Evolutionary conservation across 345 rosid genomes (phyloP), one percentile per base, ranked within the genome.

Genomic region (Boechera retrofracta): DNA sequence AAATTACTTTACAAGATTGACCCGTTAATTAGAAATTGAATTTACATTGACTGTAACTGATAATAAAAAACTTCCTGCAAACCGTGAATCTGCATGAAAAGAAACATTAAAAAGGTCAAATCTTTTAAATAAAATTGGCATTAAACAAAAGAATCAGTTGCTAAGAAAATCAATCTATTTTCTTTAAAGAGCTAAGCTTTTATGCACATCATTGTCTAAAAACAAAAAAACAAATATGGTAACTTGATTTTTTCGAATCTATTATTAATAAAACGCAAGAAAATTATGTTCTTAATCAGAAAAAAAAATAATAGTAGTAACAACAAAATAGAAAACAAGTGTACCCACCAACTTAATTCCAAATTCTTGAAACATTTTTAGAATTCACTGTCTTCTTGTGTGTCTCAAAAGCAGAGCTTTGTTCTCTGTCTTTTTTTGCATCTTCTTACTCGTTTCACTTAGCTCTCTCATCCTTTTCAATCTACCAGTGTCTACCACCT

Each of bases 401-500:
- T 42, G 44, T 11, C 61, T 55, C 12, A 64, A 64, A 71, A 49
- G 64, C 77, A 71, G 77, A 64, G 68, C 67, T 57, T 64, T 18
- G 60, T 47, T 28, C 64, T 33, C 67, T 71, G 76, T 77, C 42
- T 48, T 32, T 18, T 24, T 21, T 35, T 31, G 52, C 13, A 47
- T 62, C 64, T 26, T 54, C 71, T 44, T 55, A 18, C 36, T 55
- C 54, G 33, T 70, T 33, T 64, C 35, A 64, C 45, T 77, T 49
- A 62, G 63, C 51, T 65, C 61, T 71, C 61, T 71, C 77, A 79
- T 74, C 78, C 89, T 69, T 61, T 24, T 13, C 69, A 64, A 8
- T 11, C 28, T 90, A 96, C 96, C 96, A 88, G 72, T 87, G 97
- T 90, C 94, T 91, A 79, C 91, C 98, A 33, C 81, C 98, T 68